Percentiles rank a stretch among this genome's conserved stretches.
Conservation (phyloP, 805 yeast genomes). For the Yarrowia sp. region DNA sequence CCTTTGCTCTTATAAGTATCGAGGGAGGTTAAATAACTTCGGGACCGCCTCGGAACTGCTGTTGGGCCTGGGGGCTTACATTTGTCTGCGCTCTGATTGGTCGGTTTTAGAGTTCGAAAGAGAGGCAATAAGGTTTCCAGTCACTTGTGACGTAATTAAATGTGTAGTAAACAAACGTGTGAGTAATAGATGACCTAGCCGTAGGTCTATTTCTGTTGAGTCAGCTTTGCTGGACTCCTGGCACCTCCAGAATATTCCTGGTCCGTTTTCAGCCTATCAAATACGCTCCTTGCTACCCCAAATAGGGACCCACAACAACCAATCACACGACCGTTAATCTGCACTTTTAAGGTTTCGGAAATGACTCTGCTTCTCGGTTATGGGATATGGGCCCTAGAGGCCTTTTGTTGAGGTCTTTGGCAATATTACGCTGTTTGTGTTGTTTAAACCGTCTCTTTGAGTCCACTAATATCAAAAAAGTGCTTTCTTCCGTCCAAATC, state of each 20-base stretch:
- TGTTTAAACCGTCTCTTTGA: no score
- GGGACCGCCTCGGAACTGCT: constrained; percentile 14
- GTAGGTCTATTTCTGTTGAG: no score
- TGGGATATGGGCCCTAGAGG: neutral
- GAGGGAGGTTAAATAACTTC: constrained; percentile 21
- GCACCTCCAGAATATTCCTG: no score
- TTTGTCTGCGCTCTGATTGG: constrained; percentile 4
- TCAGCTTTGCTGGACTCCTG: no score
- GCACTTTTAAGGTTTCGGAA: neutral
- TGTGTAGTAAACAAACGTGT: neutral
- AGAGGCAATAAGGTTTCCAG: neutral
- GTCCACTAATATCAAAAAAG: no score
- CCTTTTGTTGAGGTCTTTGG: no score
- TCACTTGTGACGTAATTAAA: neutral
- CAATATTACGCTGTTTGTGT: no score
- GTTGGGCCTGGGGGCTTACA: constrained; percentile 9
- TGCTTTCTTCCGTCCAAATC: no score
- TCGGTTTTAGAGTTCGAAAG: neutral
- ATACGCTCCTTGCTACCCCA: no score
- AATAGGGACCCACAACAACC: neutral
- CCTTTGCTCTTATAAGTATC: constrained; percentile 20
- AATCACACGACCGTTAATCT: neutral
- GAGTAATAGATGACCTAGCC: no score
- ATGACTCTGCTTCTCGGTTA: neutral
- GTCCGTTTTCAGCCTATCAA: no score